Evolutionary conservation across 225 moss, liverwort and hornwort species (phyloP).

Genomic region (Polytrichum formosum): DNA sequence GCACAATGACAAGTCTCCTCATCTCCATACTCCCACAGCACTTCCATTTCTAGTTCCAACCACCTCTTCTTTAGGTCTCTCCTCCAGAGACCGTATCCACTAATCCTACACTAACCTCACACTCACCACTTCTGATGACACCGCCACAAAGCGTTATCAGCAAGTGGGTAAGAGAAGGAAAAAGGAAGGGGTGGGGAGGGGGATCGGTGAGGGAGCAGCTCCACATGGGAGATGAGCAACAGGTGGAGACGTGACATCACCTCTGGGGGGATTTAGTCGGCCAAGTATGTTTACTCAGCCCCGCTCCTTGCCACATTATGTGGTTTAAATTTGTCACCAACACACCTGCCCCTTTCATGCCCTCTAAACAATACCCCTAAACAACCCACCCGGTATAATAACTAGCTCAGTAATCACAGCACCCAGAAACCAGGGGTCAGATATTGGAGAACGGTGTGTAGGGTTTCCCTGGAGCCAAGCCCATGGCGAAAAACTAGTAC

Average conservation of each 20-base stretch:
- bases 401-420: conserved; percentile 13
- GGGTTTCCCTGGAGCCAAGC: conserved; percentile 2
- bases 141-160: neutral
- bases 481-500: conserved; percentile 1
- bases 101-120: conserved; percentile 3
- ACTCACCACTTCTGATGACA: neutral
- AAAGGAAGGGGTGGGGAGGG: conserved; percentile 3
- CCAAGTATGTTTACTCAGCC: conserved; percentile 10
- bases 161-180: neutral
- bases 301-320: conserved; percentile 12
- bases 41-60: no score
- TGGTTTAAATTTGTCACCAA: conserved; percentile 16
- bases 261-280: conserved; percentile 5
- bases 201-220: neutral
- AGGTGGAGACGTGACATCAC: conserved; percentile 16
- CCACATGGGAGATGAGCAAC: conserved; percentile 7
- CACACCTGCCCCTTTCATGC: conserved; percentile 15
- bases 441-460: conserved; percentile 3
- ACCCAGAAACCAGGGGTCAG: conserved; percentile 15
- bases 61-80: no score
- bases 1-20: no score
- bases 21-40: no score
- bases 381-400: conserved; percentile 1
- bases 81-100: neutral
- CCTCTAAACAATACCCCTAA: conserved; percentile 11